Conservation (phyloP, 2,329 filamentous ascomycete species). For the Claviceps paspali region DNA sequence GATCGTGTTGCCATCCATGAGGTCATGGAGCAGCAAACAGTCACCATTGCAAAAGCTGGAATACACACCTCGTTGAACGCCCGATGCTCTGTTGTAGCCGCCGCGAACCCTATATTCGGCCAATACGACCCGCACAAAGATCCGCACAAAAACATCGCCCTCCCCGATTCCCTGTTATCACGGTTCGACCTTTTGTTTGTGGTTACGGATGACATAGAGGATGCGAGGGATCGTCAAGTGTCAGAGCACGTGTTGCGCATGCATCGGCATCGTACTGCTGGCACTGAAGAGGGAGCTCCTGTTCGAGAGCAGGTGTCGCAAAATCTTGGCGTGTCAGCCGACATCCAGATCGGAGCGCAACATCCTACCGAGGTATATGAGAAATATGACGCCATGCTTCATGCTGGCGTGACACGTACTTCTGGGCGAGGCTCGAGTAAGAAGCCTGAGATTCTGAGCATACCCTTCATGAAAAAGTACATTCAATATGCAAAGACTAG, state of each 20-base stretch:
- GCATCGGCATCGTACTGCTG: conserved; percentile 87
- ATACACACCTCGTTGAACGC: conserved; percentile 97
- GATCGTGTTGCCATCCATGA: conserved; percentile 98
- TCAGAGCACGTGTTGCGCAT: conserved; percentile 95
- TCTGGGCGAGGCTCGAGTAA: conserved; percentile 59
- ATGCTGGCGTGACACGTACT: conserved; percentile 72
- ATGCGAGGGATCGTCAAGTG: conserved; percentile 74
- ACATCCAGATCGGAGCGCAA: conserved; percentile 58
- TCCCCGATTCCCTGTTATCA: conserved; percentile 88
- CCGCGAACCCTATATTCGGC: conserved; percentile 93
- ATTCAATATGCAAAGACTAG: conserved; percentile 94
- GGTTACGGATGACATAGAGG: conserved; percentile 95
- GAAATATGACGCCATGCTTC: conserved; percentile 92
- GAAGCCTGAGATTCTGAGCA: conserved; percentile 78
- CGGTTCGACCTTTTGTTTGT: conserved; percentile 98
- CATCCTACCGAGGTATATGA: conserved; percentile 80
- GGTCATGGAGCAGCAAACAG: conserved; percentile 99
- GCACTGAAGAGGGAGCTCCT: conserved; percentile 85
- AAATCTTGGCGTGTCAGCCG: conserved; percentile 72
- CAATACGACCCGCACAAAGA: conserved; percentile 99
- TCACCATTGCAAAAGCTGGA: conserved; percentile 95
- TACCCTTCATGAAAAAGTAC: conserved; percentile 98
- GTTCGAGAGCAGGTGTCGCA: conserved; percentile 79
- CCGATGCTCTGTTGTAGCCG: conserved; percentile 88
- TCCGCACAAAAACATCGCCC: conserved; percentile 93